phyloP scores from a whole-genome alignment of 345 rosid genomes.

The Acer yangbiense region DNA sequence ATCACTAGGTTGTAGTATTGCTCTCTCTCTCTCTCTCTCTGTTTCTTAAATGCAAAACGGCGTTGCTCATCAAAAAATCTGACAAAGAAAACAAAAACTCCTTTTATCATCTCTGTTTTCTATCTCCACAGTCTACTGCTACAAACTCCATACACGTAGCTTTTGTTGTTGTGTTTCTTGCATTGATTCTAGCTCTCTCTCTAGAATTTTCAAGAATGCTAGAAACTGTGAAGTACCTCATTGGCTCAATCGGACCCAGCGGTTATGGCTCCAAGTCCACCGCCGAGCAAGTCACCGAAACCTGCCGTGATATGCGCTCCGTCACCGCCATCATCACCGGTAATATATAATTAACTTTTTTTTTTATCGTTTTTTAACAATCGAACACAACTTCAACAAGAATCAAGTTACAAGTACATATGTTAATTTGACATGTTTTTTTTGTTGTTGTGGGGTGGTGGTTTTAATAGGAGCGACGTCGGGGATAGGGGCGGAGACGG shows the following conservation, averaged over 20 bases:
- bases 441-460: too few relatives aligned
- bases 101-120: neutral
- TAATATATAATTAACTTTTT: slow-evolving; percentile 15
- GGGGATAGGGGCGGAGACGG: slow-evolving; percentile 97
- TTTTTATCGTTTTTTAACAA: too few relatives aligned
- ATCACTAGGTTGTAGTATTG: neutral
- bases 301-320: slow-evolving; percentile 55
- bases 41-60: slow-evolving; percentile 37
- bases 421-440: too few relatives aligned
- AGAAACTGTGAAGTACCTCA: slow-evolving; percentile 67
- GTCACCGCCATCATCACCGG: slow-evolving; percentile 90
- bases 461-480: slow-evolving; percentile 76
- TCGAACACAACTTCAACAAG: too few relatives aligned
- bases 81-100: slow-evolving; percentile 25
- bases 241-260: slow-evolving; percentile 78
- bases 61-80: slow-evolving; percentile 38
- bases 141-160: slow-evolving; percentile 24
- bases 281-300: slow-evolving; percentile 74
- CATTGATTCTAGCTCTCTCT: neutral
- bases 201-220: slow-evolving; percentile 40
- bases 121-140: slow-evolving; percentile 19
- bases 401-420: too few relatives aligned
- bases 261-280: slow-evolving; percentile 93
- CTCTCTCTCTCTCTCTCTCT: neutral
- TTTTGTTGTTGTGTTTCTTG: neutral